phyloP scores from a whole-genome alignment of 2,329 filamentous ascomycete species.

The Colletotrichum sp. region DNA sequence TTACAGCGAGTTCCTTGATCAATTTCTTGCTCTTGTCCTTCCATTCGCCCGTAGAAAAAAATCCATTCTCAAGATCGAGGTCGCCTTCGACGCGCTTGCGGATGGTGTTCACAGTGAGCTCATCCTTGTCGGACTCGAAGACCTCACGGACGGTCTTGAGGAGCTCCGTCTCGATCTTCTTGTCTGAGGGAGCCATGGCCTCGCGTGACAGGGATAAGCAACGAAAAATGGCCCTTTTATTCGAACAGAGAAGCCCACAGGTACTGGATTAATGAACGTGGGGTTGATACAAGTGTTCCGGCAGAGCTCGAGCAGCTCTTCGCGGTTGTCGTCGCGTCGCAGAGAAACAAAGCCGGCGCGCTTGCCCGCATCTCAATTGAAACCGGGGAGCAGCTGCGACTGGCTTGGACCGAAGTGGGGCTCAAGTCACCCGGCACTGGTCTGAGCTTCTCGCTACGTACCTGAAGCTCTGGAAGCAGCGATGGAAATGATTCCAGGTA shows the following conservation, averaged over 20 bases:
- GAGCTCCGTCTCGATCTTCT: conserved; percentile 51
- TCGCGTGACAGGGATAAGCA: neutral
- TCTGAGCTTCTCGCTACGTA: neutral
- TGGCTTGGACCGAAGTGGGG: neutral
- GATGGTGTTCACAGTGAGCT: conserved; percentile 62
- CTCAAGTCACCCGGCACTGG: neutral
- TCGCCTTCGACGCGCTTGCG: conserved; percentile 57
- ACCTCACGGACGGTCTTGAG: conserved; percentile 51
- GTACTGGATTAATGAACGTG: neutral
- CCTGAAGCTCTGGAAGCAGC: neutral
- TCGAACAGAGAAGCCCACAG: neutral
- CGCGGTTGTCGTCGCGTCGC: conserved; percentile 10
- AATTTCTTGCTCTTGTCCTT: conserved; percentile 63
- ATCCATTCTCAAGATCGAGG: conserved; percentile 53
- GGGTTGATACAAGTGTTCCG: neutral
- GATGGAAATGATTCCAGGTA: neutral
- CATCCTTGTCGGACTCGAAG: conserved; percentile 48
- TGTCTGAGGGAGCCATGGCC: conserved; percentile 45
- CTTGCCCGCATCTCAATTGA: neutral
- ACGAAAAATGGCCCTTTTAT: neutral
- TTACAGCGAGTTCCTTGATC: conserved; percentile 61
- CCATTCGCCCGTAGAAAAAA: conserved; percentile 57
- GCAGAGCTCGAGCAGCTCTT: neutral
- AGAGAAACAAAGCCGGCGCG: neutral
- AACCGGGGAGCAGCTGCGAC: neutral